Conservation (phyloP, 2,329 filamentous ascomycete genomes). For the Pseudogymnoascus verrucosus region DNA sequence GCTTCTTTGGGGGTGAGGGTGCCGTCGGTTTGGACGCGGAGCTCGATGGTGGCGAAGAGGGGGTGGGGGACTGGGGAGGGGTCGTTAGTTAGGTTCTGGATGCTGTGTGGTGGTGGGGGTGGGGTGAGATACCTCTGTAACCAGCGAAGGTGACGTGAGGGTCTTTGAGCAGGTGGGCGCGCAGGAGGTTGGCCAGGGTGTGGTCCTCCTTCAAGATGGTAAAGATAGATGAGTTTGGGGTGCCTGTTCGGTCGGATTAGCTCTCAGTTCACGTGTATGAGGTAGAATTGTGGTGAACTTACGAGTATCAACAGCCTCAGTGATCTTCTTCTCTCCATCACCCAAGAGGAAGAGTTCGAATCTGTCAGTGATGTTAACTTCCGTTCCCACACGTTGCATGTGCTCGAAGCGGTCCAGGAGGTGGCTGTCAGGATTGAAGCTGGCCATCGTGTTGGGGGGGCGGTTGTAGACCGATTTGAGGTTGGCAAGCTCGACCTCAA, state of each 20-base stretch:
- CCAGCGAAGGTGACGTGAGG: constrained; percentile 81
- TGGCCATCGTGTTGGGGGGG: not conserved
- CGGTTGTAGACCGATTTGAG: constrained; percentile 12
- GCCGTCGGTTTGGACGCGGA: constrained; percentile 90
- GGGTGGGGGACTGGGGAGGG: constrained; percentile 31
- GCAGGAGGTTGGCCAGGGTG: constrained; percentile 84
- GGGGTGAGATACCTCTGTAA: constrained; percentile 63
- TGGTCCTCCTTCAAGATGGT: constrained; percentile 95
- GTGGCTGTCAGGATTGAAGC: constrained; percentile 5
- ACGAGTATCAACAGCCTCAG: constrained; percentile 84
- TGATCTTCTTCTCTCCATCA: constrained; percentile 89
- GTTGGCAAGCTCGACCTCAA: not conserved
- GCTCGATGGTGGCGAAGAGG: constrained; percentile 46
- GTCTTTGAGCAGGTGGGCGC: constrained; percentile 76
- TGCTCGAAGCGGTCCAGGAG: not conserved
- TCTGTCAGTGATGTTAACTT: constrained; percentile 41
- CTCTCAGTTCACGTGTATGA: not conserved
- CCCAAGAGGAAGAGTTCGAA: constrained; percentile 88
- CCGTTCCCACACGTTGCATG: constrained; percentile 8
- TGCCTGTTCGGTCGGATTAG: constrained; percentile 46
- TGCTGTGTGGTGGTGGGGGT: constrained; percentile 29
- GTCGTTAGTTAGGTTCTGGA: not conserved
- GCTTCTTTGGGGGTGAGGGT: constrained; percentile 82
- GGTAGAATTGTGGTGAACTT: constrained; percentile 32
- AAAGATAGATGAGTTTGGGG: constrained; percentile 93